These are phyloP conservation scores for Xylariaceae sp. DNA, from an alignment of 2,329 filamentous ascomycete genomes.

Conservation along the genomic window DNA sequence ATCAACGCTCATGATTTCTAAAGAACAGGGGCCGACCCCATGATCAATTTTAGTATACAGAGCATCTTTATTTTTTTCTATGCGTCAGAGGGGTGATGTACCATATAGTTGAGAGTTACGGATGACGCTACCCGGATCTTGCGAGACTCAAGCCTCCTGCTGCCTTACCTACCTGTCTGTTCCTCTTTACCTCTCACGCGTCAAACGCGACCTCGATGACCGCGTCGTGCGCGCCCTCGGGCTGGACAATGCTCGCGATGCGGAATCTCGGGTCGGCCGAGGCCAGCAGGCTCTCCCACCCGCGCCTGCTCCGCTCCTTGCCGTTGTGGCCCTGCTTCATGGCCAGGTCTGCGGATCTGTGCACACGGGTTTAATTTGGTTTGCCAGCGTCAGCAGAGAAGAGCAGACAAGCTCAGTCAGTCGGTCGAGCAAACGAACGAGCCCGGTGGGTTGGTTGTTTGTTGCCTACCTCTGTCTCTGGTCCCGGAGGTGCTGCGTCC, in stretches of 20 bases:
- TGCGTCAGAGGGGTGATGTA: too few relatives aligned
- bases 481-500: slow-evolving; percentile 2
- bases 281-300: slow-evolving; percentile 13
- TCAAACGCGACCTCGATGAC: slow-evolving; percentile 12
- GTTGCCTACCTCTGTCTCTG: slow-evolving; percentile 10
- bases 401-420: too few relatives aligned
- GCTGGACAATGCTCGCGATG: slow-evolving; percentile 9
- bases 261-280: slow-evolving; percentile 11
- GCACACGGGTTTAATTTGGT: slow-evolving; percentile 1
- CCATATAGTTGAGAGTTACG: too few relatives aligned
- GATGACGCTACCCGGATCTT: too few relatives aligned
- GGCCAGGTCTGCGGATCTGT: slow-evolving; percentile 16
- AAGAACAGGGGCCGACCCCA: too few relatives aligned
- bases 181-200: slow-evolving; percentile 1
- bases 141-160: too few relatives aligned
- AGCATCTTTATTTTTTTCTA: too few relatives aligned
- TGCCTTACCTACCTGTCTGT: too few relatives aligned
- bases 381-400: not conserved
- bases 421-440: too few relatives aligned
- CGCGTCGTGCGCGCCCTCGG: slow-evolving; percentile 8
- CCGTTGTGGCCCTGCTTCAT: slow-evolving; percentile 16
- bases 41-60: too few relatives aligned
- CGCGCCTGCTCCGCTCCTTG: slow-evolving; percentile 10
- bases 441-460: too few relatives aligned
- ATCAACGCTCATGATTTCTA: too few relatives aligned